Base-by-base conservation (phyloP, 108 stramenopile genomes). In the Pseudonitzschia pungens region DNA sequence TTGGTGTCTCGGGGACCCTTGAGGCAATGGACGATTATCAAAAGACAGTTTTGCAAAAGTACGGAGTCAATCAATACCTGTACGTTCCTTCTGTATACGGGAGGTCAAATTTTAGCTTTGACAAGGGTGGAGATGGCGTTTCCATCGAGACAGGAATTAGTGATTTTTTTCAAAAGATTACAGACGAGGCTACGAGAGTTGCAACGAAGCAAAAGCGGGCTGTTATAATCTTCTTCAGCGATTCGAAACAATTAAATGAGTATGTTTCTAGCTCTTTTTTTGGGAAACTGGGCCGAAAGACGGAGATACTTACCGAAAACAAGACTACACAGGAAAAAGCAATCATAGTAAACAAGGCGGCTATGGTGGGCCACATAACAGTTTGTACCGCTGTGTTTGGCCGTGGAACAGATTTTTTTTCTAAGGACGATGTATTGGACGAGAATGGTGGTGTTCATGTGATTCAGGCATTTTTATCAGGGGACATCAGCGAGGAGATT, bases 381-480 rank as follows among this genome's bases (percentile, higher is more conserved):
- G 60, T 87, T 21, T 71, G 81, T 29, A 78, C 86, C 53, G 83
- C 81, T 15, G 86, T 82, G 11, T 87, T 87, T 82, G 86, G 86
- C 10, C 81, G 86, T 43, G 86, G 86, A 32, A 87, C 86, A 0
- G 86, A 87, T 54, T 87, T 87, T 69, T 87, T 87, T 42, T 87
- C 81, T 62, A 87, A 84, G 75, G 86, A 87, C 44, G 79, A 79
- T 1, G 73, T 54, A 20, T 82, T 84, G 12, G 72, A 85, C 68
- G 63, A 81, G 3, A 77, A 74, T 75, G 84, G 83, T 51, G 84
- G 84, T 20, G 81, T 84, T 16, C 83, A 82, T 28, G 73, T 85
- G 24, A 82, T 84, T 52, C 86, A 87, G 62, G 80, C 86, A n/a
- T 87, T 87, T 59, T 51, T 87, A 7, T 84, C 86, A 8, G 65